Base-by-base conservation (phyloP, 306 rosid species). In the Cucumis melo region DNA sequence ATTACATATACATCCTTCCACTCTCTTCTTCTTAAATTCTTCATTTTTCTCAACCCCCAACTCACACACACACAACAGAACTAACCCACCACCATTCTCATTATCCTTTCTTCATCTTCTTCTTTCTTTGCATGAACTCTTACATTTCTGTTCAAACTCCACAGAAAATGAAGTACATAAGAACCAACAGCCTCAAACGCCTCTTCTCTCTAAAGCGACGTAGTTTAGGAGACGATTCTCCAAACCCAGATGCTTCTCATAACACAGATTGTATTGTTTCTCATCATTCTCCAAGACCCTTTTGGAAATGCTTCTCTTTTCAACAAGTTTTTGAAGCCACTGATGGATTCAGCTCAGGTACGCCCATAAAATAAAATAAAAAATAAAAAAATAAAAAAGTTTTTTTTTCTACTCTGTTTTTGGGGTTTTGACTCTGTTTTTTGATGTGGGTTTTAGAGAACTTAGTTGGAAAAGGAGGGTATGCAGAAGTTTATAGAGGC, bases 231-330 rank as follows among this genome's bases (percentile, higher is more conserved):
- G 89, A 86, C 38, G 81, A 83, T 17, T 53, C 73, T 79, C 51
- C 68, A 17, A 82, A 60, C 77, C 83, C 83, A 23, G 63, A 46
- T 39, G 66, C 17, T n/a, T 85, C 78, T 58, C 83, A 85, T 32
- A 87, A 66, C 44, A 70, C 48, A 14, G 81, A 77, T 38, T 71
- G 29, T 50, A 55, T 79, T 36, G 59, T 24, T 1, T 20, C 57
- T 5, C 38, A 78, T 17, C 51, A 72, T 74, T 80, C 82, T 77
- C 83, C 54, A 6, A 89, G 81, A 87, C 96, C 98, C 89, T 79
- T 85, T 54, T 95, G 98, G 99, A 95, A 90, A 83, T 92, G 96
- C 83, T 95, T 92, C 91, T 87, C 98, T 36, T 92, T 50, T 78
- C 87, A 86, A 74, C 89, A 92, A 70, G 70, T 95, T 38, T 89